phyloP scores from a whole-genome alignment of 2,329 filamentous ascomycete genomes.

The Neopestalotiopsis clavispora region DNA sequence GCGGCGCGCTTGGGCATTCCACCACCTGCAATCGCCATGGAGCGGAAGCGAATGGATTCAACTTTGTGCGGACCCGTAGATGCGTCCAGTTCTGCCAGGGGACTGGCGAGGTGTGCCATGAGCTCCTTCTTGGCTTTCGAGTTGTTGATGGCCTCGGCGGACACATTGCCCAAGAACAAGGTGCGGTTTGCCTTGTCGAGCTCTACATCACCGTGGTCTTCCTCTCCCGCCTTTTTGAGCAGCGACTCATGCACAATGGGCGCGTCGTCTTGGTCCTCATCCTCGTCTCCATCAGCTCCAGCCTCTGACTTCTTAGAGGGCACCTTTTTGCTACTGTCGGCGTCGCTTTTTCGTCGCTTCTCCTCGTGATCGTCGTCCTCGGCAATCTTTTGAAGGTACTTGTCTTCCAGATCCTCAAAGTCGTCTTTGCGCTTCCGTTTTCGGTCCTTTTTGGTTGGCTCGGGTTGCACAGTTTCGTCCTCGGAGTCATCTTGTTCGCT shows the following conservation, averaged over 20 bases:
- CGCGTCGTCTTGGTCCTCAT: constrained; percentile 41
- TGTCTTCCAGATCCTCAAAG: constrained; percentile 72
- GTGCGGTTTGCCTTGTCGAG: constrained; percentile 88
- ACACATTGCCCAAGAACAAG: constrained; percentile 92
- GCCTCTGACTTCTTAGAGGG: not conserved
- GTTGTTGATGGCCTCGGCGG: constrained; percentile 79
- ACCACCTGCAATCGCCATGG: constrained; percentile 79
- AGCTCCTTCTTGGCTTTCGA: constrained; percentile 82
- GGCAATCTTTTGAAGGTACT: constrained; percentile 70
- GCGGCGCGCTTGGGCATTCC: constrained; percentile 91
- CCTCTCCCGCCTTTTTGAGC: constrained; percentile 48
- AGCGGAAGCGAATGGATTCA: constrained; percentile 92
- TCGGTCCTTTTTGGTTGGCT: constrained; percentile 53
- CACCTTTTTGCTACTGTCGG: constrained; percentile 31
- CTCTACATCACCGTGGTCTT: constrained; percentile 54
- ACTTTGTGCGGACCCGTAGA: constrained; percentile 68
- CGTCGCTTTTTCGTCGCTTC: constrained; percentile 58
- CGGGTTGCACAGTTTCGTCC: constrained; percentile 40
- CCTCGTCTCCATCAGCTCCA: constrained; percentile 37
- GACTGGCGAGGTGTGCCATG: constrained; percentile 77
- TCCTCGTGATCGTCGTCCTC: constrained; percentile 57
- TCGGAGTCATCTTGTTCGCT: constrained; percentile 40
- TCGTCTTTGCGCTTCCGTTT: constrained; percentile 73
- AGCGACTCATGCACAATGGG: constrained; percentile 63
- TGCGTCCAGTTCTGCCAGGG: constrained; percentile 61